Conservation (phyloP, 805 yeast species). For the Candida incommunis region DNA sequence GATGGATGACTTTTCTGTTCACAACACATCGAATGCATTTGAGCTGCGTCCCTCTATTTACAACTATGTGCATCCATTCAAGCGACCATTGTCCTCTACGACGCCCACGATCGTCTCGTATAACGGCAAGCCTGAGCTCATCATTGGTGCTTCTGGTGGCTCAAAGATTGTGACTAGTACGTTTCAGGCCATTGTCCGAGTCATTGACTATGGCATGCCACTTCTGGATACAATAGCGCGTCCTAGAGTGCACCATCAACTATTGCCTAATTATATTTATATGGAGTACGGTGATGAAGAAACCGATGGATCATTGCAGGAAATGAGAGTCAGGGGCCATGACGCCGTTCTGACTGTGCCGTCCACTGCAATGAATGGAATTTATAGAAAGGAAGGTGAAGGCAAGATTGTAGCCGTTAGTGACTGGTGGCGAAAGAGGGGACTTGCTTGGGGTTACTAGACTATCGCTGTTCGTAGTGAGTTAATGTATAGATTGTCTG, state of each 20-base stretch:
- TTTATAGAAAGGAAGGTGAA: conserved; percentile 23
- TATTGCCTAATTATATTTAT: conserved; percentile 54
- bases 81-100: conserved; percentile 75
- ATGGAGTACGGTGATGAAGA: conserved; percentile 40
- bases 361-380: conserved; percentile 45
- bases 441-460: conserved; percentile 53
- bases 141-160: conserved; percentile 93
- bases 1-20: conserved; percentile 88
- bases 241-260: conserved; percentile 84
- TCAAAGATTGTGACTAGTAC: conserved; percentile 73
- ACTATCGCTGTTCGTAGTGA: not conserved
- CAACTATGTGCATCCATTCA: conserved; percentile 62
- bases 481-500: no score
- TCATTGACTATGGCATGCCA: conserved; percentile 41
- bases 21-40: conserved; percentile 58
- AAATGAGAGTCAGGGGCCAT: conserved; percentile 36
- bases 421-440: conserved; percentile 84
- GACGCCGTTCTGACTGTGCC: conserved; percentile 28
- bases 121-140: conserved; percentile 38
- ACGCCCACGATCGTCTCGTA: conserved; percentile 45
- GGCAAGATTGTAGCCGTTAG: conserved; percentile 57
- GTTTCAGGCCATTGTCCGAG: conserved; percentile 63
- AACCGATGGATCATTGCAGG: conserved; percentile 19
- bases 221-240: conserved; percentile 56
- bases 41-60: conserved; percentile 67